Conservation (phyloP, 495 filamentous ascomycete genomes). For the Lepidopterella palustris region DNA sequence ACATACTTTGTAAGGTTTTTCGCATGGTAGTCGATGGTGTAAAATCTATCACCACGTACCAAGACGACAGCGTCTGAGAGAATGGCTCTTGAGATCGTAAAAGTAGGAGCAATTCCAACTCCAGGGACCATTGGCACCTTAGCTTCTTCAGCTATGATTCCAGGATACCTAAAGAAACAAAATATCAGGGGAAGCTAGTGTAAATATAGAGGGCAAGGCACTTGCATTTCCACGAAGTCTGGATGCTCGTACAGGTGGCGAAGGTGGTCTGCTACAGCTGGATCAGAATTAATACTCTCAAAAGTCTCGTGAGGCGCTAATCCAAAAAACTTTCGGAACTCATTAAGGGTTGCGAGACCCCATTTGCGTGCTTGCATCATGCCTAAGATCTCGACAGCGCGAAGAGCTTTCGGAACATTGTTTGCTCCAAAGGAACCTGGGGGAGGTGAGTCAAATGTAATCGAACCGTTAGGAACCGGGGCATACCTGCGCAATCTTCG, state of each 20-base stretch:
- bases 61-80: constrained; percentile 79
- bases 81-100: constrained; percentile 75
- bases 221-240: constrained; percentile 59
- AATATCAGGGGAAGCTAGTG: constrained; percentile 31
- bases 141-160: constrained; percentile 42
- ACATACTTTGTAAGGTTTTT: constrained; percentile 28
- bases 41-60: constrained; percentile 83
- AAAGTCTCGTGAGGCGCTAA: constrained; percentile 54
- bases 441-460: neutral
- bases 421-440: constrained; percentile 43
- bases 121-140: constrained; percentile 69
- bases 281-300: constrained; percentile 58
- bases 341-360: constrained; percentile 55
- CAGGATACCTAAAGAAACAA: constrained; percentile 53
- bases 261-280: constrained; percentile 44
- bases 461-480: too few relatives aligned
- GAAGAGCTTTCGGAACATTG: constrained; percentile 53
- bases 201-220: too few relatives aligned
- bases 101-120: constrained; percentile 74
- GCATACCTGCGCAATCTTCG: constrained; percentile 54
- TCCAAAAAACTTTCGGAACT: constrained; percentile 57
- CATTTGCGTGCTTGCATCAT: constrained; percentile 56
- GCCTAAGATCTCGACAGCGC: constrained; percentile 53
- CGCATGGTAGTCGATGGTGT: constrained; percentile 48
- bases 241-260: constrained; percentile 53